phyloP scores from a whole-genome alignment of 352 stramenopile genomes.

The Phytophthora nicotianae region DNA sequence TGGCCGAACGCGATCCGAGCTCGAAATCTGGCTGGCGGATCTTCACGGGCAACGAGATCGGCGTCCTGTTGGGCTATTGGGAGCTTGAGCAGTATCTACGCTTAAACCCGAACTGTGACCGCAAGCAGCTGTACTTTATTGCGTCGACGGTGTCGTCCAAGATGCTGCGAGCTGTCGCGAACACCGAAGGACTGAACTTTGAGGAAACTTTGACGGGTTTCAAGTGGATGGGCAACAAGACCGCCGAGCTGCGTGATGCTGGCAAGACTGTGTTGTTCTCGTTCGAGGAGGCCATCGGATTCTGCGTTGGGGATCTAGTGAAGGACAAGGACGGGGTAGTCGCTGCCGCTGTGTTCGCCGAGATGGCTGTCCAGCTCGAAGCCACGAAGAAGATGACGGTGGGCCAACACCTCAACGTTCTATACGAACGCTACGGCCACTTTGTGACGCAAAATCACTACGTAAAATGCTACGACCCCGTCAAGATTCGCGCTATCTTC shows the following conservation, averaged over 20 bases:
- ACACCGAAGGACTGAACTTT: slow-evolving; percentile 94
- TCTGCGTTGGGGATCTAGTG: slow-evolving; percentile 96
- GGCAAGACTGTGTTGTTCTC: slow-evolving; percentile 95
- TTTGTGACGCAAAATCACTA: slow-evolving; percentile 98
- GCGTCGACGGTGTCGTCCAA: slow-evolving; percentile 97
- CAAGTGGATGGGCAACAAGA: slow-evolving; percentile 98
- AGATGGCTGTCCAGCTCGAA: slow-evolving; percentile 87
- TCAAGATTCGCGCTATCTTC: slow-evolving; percentile 91
- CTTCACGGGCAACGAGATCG: slow-evolving; percentile 99
- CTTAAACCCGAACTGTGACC: slow-evolving; percentile 58
- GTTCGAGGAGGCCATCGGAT: slow-evolving; percentile 99
- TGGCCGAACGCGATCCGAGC: slow-evolving; percentile 89
- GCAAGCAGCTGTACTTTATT: slow-evolving; percentile 88
- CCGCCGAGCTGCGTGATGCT: slow-evolving; percentile 69
- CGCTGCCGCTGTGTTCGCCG: slow-evolving; percentile 89
- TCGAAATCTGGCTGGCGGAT: slow-evolving; percentile 90
- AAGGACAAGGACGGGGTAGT: slow-evolving; percentile 99
- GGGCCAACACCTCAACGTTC: slow-evolving; percentile 74
- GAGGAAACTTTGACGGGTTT: slow-evolving; percentile 98
- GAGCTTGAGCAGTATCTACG: slow-evolving; percentile 75
- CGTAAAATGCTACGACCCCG: slow-evolving; percentile 94
- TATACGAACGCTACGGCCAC: slow-evolving; percentile 96
- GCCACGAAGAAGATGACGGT: slow-evolving; percentile 56
- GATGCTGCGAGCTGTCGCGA: slow-evolving; percentile 93
- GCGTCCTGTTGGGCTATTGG: slow-evolving; percentile 95